Evolutionary conservation across 2,329 filamentous ascomycete genomes (phyloP).

Genomic region (Colletotrichum sojae): DNA sequence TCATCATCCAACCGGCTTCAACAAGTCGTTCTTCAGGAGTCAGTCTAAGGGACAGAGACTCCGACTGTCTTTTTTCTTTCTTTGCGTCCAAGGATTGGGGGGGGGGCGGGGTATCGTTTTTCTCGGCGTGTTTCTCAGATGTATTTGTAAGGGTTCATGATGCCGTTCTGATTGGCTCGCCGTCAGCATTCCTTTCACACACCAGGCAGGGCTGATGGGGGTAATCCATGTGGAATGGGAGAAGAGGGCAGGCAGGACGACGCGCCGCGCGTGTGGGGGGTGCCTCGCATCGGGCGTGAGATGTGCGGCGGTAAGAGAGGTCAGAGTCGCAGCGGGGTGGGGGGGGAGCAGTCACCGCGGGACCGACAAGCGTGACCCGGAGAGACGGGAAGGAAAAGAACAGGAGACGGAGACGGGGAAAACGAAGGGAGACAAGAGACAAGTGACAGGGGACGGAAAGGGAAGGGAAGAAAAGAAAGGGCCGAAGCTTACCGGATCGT

Average conservation of each 20-base stretch:
- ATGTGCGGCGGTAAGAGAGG: not conserved
- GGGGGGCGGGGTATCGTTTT: slow-evolving; percentile 17
- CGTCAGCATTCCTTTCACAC: slow-evolving; percentile 39
- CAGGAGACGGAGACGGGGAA: slow-evolving; percentile 1
- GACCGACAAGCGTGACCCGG: not conserved
- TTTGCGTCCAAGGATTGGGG: not conserved
- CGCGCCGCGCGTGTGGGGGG: slow-evolving; percentile 18
- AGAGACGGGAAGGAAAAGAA: slow-evolving; percentile 26
- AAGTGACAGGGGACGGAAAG: slow-evolving; percentile 17
- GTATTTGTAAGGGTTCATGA: slow-evolving; percentile 99
- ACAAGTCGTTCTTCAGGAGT: slow-evolving; percentile 14
- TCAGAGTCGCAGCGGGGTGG: slow-evolving; percentile 9
- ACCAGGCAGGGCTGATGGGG: slow-evolving; percentile 32
- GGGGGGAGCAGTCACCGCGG: not conserved
- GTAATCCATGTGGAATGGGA: not conserved
- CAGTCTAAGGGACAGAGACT: no score
- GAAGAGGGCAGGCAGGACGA: not conserved
- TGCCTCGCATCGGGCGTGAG: not conserved
- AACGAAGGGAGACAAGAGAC: slow-evolving; percentile 8
- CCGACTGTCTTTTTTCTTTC: no score
- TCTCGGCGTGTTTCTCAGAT: slow-evolving; percentile 63
- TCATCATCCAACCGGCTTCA: slow-evolving; percentile 5
- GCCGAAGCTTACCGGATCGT: slow-evolving; percentile 83
- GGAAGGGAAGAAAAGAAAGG: not conserved
- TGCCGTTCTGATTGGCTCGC: slow-evolving; percentile 79